Percentiles rank a stretch among this genome's conserved stretches.
These are phyloP conservation scores for Microbotryum saponariae DNA, from an alignment of 1,284 basidiomycete species.

Conservation along the genomic window DNA sequence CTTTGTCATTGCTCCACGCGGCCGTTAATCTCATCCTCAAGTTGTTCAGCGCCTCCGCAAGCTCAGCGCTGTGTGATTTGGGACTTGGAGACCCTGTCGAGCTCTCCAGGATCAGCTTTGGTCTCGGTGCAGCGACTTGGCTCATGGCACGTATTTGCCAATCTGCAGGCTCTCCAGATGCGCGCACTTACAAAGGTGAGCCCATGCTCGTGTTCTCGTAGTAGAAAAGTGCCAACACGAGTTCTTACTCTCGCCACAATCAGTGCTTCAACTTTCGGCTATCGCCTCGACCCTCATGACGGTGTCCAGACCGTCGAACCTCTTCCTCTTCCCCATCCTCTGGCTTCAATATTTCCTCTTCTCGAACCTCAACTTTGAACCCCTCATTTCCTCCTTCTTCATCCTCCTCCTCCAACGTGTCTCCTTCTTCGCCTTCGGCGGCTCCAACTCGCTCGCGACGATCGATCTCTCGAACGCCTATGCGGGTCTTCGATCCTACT, in stretches of 20 bases:
- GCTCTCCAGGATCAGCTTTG: neutral
- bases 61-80: neutral
- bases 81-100: neutral
- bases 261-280: no score
- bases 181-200: no score
- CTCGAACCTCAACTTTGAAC: neutral
- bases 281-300: neutral
- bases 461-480: conserved; percentile 33
- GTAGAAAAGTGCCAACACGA: no score
- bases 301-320: conserved; percentile 4
- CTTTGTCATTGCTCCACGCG: neutral
- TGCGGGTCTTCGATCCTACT: conserved; percentile 26
- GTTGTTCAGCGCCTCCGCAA: neutral
- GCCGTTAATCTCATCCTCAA: neutral
- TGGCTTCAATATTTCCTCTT: conserved; percentile 9
- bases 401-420: conserved; percentile 7
- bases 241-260: no score
- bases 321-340: conserved; percentile 11
- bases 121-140: neutral
- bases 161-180: no score
- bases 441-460: conserved; percentile 33
- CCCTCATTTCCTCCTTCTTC: neutral
- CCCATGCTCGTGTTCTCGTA: no score
- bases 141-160: neutral
- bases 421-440: conserved; percentile 32